Base-by-base conservation (phyloP, 1,284 basidiomycete species). In the Puccinia hordei region DNA sequence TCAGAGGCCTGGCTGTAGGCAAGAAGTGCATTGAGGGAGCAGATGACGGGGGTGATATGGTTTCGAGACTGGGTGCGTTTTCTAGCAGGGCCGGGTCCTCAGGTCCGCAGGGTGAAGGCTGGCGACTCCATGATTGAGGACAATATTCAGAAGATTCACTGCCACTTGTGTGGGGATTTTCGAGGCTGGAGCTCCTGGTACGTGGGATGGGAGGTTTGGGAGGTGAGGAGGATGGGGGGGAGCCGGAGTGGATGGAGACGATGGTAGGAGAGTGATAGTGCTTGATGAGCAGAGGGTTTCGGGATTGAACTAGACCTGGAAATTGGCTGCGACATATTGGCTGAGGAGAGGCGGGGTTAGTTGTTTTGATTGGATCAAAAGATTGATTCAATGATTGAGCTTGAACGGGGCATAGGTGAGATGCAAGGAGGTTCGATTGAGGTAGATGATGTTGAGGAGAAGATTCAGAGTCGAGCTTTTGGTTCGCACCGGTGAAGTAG, bases 281-380 rank as follows among this genome's bases (percentile, higher is more conserved):
- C 27, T 51, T 8, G 46, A 69, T 69, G 24, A 69, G 46, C 17
- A 69, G 65, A 6, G 65, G 68, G 33, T 69, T n/a, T 69, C 44
- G 46, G 27, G 1, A 22, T 15, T 30, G 2, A 41, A 30, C 10
- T 24, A 33, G n/a, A 12, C 46, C 68, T 51, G 24, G 5, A 27
- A 38, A 33, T 30, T 5, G 27, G n/a, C 33, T 33, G 57, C 13
- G 57, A 13, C 10, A 59, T 30, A 59, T 30, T 13, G 30, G 24
- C 15, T 59, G 57, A 33, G 9, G 24, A 17, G 57, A 33, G 27
- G 57, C 13, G 15, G 57, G 57, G 24, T 59, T 1, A 27, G 8
- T 9, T 33, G 30, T 15, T 59, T 33, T 59, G 1, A 13, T 33
- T n/a, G 27, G 2, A 17, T 30, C 30, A 17, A 10, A 59, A 15